Percentiles rank a stretch among this genome's conserved stretches.
Evolutionary conservation across 1,139 yeast genomes (phyloP).

Genomic region (Suhomyces coccinellae): DNA sequence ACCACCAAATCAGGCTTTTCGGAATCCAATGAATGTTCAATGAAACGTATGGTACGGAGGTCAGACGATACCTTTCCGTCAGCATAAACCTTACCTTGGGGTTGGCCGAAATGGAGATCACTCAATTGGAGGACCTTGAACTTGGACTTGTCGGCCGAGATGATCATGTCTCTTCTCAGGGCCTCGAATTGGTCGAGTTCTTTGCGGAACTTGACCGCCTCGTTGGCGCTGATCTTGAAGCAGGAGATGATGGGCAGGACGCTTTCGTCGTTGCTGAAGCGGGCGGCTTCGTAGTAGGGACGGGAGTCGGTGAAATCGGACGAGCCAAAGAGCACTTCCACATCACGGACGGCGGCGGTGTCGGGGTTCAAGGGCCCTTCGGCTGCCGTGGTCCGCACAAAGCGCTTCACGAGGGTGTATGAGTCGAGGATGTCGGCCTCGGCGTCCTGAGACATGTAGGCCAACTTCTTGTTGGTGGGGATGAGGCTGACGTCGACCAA

Average conservation of each 20-base stretch:
- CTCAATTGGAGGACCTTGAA: conserved; percentile 41
- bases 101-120: conserved; percentile 43
- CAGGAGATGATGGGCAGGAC: conserved; percentile 16
- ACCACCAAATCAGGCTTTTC: conserved; percentile 42
- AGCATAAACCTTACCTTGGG: conserved; percentile 25
- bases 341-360: conserved; percentile 20
- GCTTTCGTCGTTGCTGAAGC: conserved; percentile 4
- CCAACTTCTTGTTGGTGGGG: conserved; percentile 1
- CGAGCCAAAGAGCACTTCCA: conserved; percentile 30
- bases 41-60: conserved; percentile 30
- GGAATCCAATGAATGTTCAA: conserved; percentile 25
- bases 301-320: conserved; percentile 24
- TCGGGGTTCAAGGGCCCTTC: conserved; percentile 11
- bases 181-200: conserved; percentile 9
- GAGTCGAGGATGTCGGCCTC: conserved; percentile 9
- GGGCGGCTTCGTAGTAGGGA: conserved; percentile 12
- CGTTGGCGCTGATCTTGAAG: conserved; percentile 11
- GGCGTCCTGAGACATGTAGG: not conserved
- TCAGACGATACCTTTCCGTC: conserved; percentile 30
- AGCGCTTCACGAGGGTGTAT: conserved; percentile 10
- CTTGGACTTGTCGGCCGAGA: conserved; percentile 12
- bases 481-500: conserved; percentile 18
- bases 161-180: conserved; percentile 4
- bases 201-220: conserved; percentile 7
- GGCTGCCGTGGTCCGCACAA: conserved; percentile 12